Conservation (phyloP, 495 filamentous ascomycete genomes). For the Lasiosphaeriaceae sp. region DNA sequence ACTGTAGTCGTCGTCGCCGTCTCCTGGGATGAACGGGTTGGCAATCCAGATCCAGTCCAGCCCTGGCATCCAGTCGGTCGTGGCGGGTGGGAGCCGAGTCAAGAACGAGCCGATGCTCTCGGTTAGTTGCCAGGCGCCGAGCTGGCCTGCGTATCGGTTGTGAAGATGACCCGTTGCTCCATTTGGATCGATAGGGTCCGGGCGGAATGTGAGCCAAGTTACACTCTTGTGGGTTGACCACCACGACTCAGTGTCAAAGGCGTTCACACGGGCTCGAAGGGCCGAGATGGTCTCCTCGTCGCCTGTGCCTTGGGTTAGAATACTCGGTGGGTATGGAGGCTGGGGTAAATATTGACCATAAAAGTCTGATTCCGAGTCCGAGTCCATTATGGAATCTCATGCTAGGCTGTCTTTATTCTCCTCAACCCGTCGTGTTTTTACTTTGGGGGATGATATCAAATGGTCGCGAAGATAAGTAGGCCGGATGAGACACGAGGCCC, state of each 20-base stretch:
- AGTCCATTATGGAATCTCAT: constrained; percentile 35
- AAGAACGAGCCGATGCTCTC: constrained; percentile 64
- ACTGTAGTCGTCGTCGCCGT: background rate
- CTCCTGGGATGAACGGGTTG: constrained; percentile 45
- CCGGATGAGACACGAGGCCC: too few relatives aligned
- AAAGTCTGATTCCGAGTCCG: constrained; percentile 75
- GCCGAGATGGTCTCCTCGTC: constrained; percentile 43
- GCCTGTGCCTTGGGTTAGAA: constrained; percentile 41
- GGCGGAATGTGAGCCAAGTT: constrained; percentile 8
- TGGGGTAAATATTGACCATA: constrained; percentile 48
- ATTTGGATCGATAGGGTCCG: background rate
- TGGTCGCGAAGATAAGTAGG: too few relatives aligned
- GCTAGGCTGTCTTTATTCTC: background rate
- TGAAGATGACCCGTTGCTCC: constrained; percentile 14
- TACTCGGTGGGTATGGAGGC: background rate
- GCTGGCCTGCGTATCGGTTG: constrained; percentile 43
- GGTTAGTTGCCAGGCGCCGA: constrained; percentile 45
- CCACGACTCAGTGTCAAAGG: constrained; percentile 39
- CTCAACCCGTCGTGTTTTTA: background rate
- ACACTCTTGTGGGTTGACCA: constrained; percentile 18
- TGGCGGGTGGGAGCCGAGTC: constrained; percentile 60
- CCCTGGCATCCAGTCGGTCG: constrained; percentile 33
- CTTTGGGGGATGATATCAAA: background rate
- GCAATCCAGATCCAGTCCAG: constrained; percentile 66
- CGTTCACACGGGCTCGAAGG: constrained; percentile 28